A percentile compares a stretch with the other conserved stretches of the same genome.
Evolutionary conservation across 805 yeast species (phyloP).

Genomic region (Saccharomycopsis sp.): DNA sequence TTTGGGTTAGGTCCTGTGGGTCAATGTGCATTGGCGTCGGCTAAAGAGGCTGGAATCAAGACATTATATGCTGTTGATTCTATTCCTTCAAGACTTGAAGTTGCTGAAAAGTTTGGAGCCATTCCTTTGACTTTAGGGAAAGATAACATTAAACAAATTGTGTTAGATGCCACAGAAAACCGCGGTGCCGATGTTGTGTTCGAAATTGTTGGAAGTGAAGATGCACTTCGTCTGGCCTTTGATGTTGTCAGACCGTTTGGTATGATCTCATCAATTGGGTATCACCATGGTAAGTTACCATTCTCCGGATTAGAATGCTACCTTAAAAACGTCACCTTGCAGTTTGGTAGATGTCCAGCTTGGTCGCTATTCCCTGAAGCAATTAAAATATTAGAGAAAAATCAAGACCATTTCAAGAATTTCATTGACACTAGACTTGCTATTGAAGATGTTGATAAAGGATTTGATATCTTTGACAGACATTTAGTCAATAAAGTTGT

Average conservation of each 20-base stretch:
- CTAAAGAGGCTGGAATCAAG: conserved; percentile 39
- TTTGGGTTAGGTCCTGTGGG: conserved; percentile 61
- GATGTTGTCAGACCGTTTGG: conserved; percentile 53
- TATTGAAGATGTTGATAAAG: conserved; percentile 39
- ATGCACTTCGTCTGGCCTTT: conserved; percentile 45
- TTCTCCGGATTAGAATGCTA: conserved; percentile 53
- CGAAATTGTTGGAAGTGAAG: conserved; percentile 52
- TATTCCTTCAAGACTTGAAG: conserved; percentile 39
- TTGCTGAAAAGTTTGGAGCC: conserved; percentile 45
- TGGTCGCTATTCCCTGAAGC: conserved; percentile 51
- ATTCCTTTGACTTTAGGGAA: conserved; percentile 39
- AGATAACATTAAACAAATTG: conserved; percentile 32
- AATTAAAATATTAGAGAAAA: conserved; percentile 38
- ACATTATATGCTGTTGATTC: conserved; percentile 43
- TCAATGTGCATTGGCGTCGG: conserved; percentile 42
- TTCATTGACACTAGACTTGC: conserved; percentile 45
- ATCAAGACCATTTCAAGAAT: conserved; percentile 40
- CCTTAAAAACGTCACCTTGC: conserved; percentile 47
- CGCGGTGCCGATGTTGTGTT: conserved; percentile 55
- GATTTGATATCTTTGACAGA: conserved; percentile 45
- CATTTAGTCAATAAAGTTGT: conserved; percentile 52
- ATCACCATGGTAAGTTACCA: conserved; percentile 52
- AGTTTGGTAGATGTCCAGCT: conserved; percentile 60
- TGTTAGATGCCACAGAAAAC: conserved; percentile 34
- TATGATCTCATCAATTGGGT: conserved; percentile 51